Conservation (phyloP, 768 basidiomycete genomes). For the Lentinula sp. region DNA sequence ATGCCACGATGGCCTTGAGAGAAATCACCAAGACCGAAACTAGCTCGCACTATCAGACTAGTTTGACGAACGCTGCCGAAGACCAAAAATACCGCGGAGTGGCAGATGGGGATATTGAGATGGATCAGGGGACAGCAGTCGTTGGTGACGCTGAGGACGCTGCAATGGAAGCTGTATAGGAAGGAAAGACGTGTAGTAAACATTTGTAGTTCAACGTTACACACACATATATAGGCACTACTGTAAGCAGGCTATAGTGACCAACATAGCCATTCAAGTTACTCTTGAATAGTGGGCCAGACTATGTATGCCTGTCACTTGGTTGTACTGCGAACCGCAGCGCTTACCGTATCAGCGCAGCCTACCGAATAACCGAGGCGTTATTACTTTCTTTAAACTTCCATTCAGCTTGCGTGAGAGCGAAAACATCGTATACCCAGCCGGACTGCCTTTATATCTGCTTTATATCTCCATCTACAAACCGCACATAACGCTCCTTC, state of each 20-base stretch:
- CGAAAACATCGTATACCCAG: not conserved
- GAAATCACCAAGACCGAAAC: slow-evolving; percentile 96
- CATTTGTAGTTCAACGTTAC: too few species aligned
- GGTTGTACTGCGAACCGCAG: not conserved
- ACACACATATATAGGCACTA: too few species aligned
- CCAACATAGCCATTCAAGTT: too few species aligned
- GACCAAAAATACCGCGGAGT: slow-evolving; percentile 75
- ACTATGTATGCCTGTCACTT: not conserved
- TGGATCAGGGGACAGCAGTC: slow-evolving; percentile 20
- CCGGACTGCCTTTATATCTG: slow-evolving; percentile 1
- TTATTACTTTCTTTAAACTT: not conserved
- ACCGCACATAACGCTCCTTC: not conserved
- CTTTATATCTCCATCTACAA: not conserved
- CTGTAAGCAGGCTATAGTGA: too few species aligned
- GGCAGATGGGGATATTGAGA: slow-evolving; percentile 22
- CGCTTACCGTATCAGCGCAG: not conserved
- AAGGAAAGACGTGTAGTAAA: not conserved
- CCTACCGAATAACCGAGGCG: not conserved
- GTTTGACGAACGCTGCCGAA: slow-evolving; percentile 68
- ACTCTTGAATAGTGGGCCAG: too few species aligned
- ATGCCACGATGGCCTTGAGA: slow-evolving; percentile 96
- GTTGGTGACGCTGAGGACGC: slow-evolving; percentile 13
- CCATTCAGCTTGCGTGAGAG: not conserved
- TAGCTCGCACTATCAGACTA: slow-evolving; percentile 85
- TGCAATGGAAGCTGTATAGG: not conserved